Conservation (phyloP, 345 rosid species). For the Sisymbrium altissimum region DNA sequence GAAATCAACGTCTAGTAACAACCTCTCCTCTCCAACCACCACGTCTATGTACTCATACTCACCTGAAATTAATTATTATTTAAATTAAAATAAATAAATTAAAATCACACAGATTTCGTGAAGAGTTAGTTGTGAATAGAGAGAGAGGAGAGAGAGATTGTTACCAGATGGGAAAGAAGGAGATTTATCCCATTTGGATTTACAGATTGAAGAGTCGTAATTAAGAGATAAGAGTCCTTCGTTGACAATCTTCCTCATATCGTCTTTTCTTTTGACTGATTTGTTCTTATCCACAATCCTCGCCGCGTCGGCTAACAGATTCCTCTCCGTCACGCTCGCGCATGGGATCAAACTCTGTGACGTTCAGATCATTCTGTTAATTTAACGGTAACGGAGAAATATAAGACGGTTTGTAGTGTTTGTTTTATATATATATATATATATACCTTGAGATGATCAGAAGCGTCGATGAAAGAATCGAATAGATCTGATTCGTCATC, state of each 20-base stretch:
- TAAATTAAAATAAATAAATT: background rate
- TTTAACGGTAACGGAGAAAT: background rate
- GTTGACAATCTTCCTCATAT: slow-evolving; percentile 57
- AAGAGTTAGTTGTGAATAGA: background rate
- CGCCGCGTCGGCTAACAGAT: slow-evolving; percentile 76
- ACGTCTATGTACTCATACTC: slow-evolving; percentile 92
- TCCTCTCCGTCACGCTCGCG: slow-evolving; percentile 65
- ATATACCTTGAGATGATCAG: slow-evolving; percentile 71
- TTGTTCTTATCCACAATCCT: slow-evolving; percentile 79
- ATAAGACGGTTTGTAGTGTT: too few relatives aligned
- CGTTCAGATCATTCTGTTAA: background rate
- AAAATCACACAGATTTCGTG: slow-evolving; percentile 10
- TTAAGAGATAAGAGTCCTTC: slow-evolving; percentile 60
- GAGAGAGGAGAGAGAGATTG: background rate
- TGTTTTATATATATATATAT: too few relatives aligned
- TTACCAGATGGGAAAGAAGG: slow-evolving; percentile 75
- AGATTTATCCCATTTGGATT: slow-evolving; percentile 89
- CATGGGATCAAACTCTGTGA: slow-evolving; percentile 73
- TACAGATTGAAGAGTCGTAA: slow-evolving; percentile 79
- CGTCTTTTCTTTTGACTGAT: slow-evolving; percentile 63
- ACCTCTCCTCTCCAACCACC: slow-evolving; percentile 56
- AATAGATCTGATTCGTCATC: slow-evolving; percentile 76
- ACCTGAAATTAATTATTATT: slow-evolving; percentile 41
- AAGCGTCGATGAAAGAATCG: slow-evolving; percentile 41
- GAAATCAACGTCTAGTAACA: slow-evolving; percentile 81